A percentile compares a stretch with the other conserved stretches of the same genome.
These are phyloP conservation scores for Ophiostoma sp. DNA, from an alignment of 2,329 filamentous ascomycete species.

Conservation along the genomic window DNA sequence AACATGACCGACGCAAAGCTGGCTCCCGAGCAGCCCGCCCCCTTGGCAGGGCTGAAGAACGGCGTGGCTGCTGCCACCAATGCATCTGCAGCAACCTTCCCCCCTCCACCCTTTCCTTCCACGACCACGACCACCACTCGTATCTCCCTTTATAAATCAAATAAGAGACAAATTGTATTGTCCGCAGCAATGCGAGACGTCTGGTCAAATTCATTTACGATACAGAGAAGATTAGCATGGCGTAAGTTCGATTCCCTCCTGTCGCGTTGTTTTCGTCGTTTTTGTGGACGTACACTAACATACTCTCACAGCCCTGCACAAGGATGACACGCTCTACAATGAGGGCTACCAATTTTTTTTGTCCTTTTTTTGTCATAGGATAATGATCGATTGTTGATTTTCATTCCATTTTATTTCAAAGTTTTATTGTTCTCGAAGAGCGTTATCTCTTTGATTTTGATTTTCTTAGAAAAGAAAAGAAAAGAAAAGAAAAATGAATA, in stretches of 20 bases:
- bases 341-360: neutral
- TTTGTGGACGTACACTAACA: neutral
- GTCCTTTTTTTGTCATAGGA: neutral
- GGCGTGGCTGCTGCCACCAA: conserved; percentile 2
- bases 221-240: conserved; percentile 18
- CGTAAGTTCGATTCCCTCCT: conserved; percentile 1
- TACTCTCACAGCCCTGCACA: conserved; percentile 7
- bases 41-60: conserved; percentile 6
- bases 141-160: neutral
- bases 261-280: neutral
- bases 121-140: neutral
- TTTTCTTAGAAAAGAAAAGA: neutral
- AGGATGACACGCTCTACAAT: conserved; percentile 1
- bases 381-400: neutral
- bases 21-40: neutral
- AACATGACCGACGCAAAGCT: conserved; percentile 14
- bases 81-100: neutral
- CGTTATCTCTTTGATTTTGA: too few relatives aligned
- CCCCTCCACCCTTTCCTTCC: neutral
- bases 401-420: neutral
- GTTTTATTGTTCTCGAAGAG: neutral
- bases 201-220: neutral
- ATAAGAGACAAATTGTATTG: neutral
- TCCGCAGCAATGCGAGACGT: neutral
- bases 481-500: neutral